Evolutionary conservation across 352 stramenopile genomes (phyloP).

Genomic region (Globisporangium rhizosaccharum): DNA sequence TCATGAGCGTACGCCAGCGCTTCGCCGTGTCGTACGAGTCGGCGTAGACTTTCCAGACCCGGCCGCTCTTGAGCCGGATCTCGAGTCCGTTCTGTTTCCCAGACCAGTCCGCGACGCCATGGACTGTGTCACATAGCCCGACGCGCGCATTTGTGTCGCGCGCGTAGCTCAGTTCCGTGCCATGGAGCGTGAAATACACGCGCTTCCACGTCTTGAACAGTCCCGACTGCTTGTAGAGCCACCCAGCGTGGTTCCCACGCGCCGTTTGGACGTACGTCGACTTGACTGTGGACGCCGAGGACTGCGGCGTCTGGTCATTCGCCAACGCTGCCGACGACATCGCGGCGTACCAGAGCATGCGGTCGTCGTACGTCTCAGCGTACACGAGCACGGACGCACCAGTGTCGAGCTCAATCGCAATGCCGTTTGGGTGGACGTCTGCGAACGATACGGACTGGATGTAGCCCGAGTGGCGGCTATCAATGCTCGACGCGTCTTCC

Average conservation of each 20-base stretch:
- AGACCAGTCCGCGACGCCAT: slow-evolving; percentile 61
- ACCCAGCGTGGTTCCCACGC: slow-evolving; percentile 69
- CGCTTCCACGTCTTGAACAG: slow-evolving; percentile 82
- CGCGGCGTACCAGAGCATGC: slow-evolving; percentile 78
- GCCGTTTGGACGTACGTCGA: slow-evolving; percentile 71
- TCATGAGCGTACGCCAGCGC: slow-evolving; percentile 66
- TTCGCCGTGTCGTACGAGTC: slow-evolving; percentile 78
- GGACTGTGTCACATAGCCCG: slow-evolving; percentile 49
- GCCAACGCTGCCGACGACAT: slow-evolving; percentile 54
- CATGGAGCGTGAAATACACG: slow-evolving; percentile 78
- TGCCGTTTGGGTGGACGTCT: slow-evolving; percentile 59
- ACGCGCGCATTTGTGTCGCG: slow-evolving; percentile 71
- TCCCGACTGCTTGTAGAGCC: slow-evolving; percentile 70
- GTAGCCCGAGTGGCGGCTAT: slow-evolving; percentile 54
- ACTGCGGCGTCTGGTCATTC: slow-evolving; percentile 30
- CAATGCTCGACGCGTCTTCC: slow-evolving; percentile 27
- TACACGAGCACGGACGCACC: slow-evolving; percentile 67
- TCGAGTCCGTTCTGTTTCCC: slow-evolving; percentile 63
- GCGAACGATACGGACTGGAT: slow-evolving; percentile 66
- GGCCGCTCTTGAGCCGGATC: slow-evolving; percentile 60
- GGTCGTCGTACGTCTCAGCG: slow-evolving; percentile 72
- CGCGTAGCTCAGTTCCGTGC: slow-evolving; percentile 58
- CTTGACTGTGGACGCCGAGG: slow-evolving; percentile 47
- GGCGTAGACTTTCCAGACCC: slow-evolving; percentile 61
- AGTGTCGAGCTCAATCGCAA: slow-evolving; percentile 67